A percentile compares a stretch with the other conserved stretches of the same genome.
These are phyloP conservation scores for Hyaloscypha hepaticicola DNA, from an alignment of 495 filamentous ascomycete species.

Conservation along the genomic window DNA sequence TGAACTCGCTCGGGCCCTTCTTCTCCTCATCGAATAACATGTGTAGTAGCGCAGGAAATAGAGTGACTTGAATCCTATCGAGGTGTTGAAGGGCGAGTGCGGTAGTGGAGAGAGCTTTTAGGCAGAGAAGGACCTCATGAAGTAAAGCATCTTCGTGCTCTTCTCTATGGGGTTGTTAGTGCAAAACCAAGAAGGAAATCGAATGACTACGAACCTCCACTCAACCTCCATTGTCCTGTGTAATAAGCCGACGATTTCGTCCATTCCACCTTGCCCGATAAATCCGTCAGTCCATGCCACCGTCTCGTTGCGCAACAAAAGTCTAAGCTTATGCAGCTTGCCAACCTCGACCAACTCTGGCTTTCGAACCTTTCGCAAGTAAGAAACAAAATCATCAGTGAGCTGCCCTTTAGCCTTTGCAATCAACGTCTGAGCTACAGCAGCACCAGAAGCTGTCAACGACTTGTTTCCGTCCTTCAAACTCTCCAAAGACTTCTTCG, in stretches of 20 bases:
- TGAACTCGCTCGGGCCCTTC: constrained; percentile 95
- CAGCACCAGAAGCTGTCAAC: constrained; percentile 36
- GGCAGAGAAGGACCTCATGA: constrained; percentile 87
- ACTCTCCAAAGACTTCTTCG: constrained; percentile 52
- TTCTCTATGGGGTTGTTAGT: constrained; percentile 51
- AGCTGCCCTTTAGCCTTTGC: constrained; percentile 54
- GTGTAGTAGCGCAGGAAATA: constrained; percentile 83
- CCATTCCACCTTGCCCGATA: constrained; percentile 85
- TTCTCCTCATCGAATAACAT: constrained; percentile 96
- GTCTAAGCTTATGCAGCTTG: constrained; percentile 86
- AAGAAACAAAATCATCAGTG: constrained; percentile 79
- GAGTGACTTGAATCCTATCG: constrained; percentile 68
- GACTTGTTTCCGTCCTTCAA: constrained; percentile 48
- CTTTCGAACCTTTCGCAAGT: constrained; percentile 72
- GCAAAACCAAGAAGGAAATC: constrained; percentile 32
- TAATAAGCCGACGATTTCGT: constrained; percentile 80
- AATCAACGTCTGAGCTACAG: constrained; percentile 40
- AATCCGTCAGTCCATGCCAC: constrained; percentile 93
- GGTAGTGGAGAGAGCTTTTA: constrained; percentile 94
- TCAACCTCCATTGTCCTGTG: constrained; percentile 91
- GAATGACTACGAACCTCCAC: constrained; percentile 70
- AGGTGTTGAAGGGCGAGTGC: constrained; percentile 78
- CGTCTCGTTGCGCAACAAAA: constrained; percentile 90
- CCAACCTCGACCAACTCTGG: constrained; percentile 88
- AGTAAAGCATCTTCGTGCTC: constrained; percentile 94